Base-by-base conservation (phyloP, 2,329 filamentous ascomycete species). In the Tolypocladium nubicola region DNA sequence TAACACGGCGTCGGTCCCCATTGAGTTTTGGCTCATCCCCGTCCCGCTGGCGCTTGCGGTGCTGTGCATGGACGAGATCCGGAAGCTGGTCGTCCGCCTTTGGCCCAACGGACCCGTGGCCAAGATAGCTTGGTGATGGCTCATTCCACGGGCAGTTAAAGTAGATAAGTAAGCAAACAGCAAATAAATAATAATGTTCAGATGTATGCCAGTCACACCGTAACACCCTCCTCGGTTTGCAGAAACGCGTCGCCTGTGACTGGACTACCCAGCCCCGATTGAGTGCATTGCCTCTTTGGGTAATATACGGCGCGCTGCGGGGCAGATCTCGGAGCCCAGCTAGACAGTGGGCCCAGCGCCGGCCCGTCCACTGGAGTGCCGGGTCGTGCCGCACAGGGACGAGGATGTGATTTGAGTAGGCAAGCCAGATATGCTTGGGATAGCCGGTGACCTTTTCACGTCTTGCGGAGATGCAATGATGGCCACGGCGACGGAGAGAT, bases 11-110 rank as follows among this genome's bases (percentile, higher is more conserved):
- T 71, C 71, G 1, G 76, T 80, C 1, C 79, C 79, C 0, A 71
- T 80, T 39, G 72, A 80, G 67, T 79, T 75, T 56, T 82, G 78
- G 78, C 61, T 80, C 1, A 74, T 81, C 57, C 79, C 79, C 1
- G 63, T 81, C 30, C 76, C 77, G 8, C 65, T 82, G 14, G 79
- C 75, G 0, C 58, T 81, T 43, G 79, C 76, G 0, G 74, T 83
- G 8, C 63, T 83, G 39, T 58, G 70, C 35, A 75, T 82, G 67
- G 79, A 82, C 64, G 80, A 83, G 70, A 62, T 79, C 8, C 71
- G 79, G 40, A 83, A 82, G 66, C 63, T 76, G 30, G 45, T 76
- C 1, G 79, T 81, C 3, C 69, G 79, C 19, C 57, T 67, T 8
- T 79, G 73, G 57, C 79, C 79, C 2, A 70, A 70, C 14, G 73